Evolutionary conservation across 495 filamentous ascomycete genomes (phyloP).

Genomic region (Symbiotaphrina buchneri): DNA sequence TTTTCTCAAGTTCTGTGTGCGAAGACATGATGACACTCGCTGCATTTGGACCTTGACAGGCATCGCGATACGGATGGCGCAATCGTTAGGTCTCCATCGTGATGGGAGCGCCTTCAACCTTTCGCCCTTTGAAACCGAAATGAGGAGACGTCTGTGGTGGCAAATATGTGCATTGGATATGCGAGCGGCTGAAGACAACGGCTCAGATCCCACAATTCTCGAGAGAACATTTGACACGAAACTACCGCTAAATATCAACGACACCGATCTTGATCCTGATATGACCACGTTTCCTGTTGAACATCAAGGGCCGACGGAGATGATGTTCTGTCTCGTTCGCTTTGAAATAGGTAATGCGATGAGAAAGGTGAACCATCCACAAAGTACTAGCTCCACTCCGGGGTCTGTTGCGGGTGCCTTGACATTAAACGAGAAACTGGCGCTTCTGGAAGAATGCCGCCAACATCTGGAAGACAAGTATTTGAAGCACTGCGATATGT

Average conservation of each 20-base stretch:
- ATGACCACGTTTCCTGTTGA: slow-evolving; percentile 34
- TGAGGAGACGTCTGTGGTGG: slow-evolving; percentile 15
- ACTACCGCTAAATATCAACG: slow-evolving; percentile 43
- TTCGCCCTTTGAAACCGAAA: slow-evolving; percentile 12
- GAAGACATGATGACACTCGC: slow-evolving; percentile 2
- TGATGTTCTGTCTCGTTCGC: slow-evolving; percentile 48
- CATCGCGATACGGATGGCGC: slow-evolving; percentile 18
- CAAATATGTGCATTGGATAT: slow-evolving; percentile 11
- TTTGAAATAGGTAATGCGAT: slow-evolving; percentile 18
- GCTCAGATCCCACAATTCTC: slow-evolving; percentile 51
- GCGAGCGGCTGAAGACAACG: slow-evolving; percentile 64
- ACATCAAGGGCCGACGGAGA: slow-evolving; percentile 39
- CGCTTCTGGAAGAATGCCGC: slow-evolving; percentile 38
- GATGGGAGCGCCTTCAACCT: slow-evolving; percentile 9
- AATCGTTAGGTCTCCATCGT: slow-evolving; percentile 18
- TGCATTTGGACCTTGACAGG: slow-evolving; percentile 18
- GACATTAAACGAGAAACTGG: slow-evolving; percentile 27
- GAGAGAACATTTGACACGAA: slow-evolving; percentile 46
- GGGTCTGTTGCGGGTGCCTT: no score
- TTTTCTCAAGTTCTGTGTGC: slow-evolving; percentile 4
- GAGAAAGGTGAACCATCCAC: slow-evolving; percentile 15
- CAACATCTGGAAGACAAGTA: slow-evolving; percentile 42
- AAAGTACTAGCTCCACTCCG: no score
- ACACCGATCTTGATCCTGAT: slow-evolving; percentile 45
- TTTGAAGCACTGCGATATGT: slow-evolving; percentile 34